Evolutionary conservation across 495 filamentous ascomycete species (phyloP), one percentile per base, ranked within the genome.

Genomic region (Terfezia claveryi): DNA sequence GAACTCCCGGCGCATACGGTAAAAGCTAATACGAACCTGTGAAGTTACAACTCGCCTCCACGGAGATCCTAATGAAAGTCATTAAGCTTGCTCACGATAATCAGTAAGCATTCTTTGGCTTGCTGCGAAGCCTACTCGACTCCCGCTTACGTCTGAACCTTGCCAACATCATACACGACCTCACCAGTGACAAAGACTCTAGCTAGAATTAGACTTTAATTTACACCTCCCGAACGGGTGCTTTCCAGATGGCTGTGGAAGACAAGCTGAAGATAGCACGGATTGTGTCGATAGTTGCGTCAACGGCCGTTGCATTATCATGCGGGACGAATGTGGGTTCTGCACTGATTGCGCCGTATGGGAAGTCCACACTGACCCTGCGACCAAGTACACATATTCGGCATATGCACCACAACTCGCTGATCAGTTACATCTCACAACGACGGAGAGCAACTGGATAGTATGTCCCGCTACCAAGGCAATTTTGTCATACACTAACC

Each of bases 391-490:
- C 77, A 92, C 88, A 59, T 98, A 95, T 64, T 94, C 87, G 54
- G 92, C 91, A 69, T 98, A 92, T 87, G 89, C 82, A 32, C 91
- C 91, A 14, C 87, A 94, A 67, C 94, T 95, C 62, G 87, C 87
- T 23, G 79, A 87, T 57, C 77, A 74, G 56, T 73, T 98, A 68
- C 77, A 83, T 68, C 78, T 96, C 53, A 85, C 85, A 2, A 82
- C 91, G 23, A 96, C 87, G 27, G 76, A 94, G 68, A 83, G 75
- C 68, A 95, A 96, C 67, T 64, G 95, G 56, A 92, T 98, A 62
- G 82, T 85, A 71, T 65, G 79, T 62, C 14, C 14, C 12, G 41
- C 41, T 23, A n/a, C 41, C 38, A 44, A 56, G 51, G 54, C 68
- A 41, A 66, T 55, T 27, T n/a, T 23, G 56, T 12, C 36, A 20